A percentile compares a stretch with the other conserved stretches of the same genome.
phyloP scores from a whole-genome alignment of 106 monocot genomes.

The Hemerocallis citrina region DNA sequence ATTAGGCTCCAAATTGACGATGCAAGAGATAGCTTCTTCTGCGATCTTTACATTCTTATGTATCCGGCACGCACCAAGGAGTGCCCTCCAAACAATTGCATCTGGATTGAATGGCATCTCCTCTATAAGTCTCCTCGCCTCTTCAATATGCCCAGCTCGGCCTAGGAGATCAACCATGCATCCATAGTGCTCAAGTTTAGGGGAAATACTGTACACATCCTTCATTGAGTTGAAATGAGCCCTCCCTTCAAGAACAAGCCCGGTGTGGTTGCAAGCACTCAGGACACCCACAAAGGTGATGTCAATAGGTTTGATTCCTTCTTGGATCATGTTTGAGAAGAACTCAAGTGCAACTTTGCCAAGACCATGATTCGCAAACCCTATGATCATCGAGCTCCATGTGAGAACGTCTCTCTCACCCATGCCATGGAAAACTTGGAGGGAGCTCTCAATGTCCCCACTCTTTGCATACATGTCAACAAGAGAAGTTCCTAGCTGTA shows the following conservation, averaged over 20 bases:
- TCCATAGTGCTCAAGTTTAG: conserved; percentile 52
- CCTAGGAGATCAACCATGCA: conserved; percentile 56
- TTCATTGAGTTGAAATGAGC: conserved; percentile 28
- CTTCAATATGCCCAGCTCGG: conserved; percentile 23
- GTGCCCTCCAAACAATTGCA: conserved; percentile 34
- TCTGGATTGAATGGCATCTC: conserved; percentile 40
- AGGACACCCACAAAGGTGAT: conserved; percentile 37
- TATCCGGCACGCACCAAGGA: conserved; percentile 32
- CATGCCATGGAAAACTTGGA: conserved; percentile 15
- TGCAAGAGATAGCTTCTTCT: conserved; percentile 20
- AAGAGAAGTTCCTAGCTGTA: conserved; percentile 34
- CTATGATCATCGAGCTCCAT: conserved; percentile 54
- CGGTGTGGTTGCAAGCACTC: conserved; percentile 29
- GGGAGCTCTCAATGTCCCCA: conserved; percentile 32
- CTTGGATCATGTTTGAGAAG: conserved; percentile 33
- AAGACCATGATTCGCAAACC: conserved; percentile 50
- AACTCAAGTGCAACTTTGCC: conserved; percentile 26
- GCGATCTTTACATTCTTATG: conserved; percentile 31
- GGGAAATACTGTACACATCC: conserved; percentile 12
- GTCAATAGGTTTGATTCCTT: conserved; percentile 25
- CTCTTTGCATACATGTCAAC: conserved; percentile 61
- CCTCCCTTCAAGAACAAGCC: conserved; percentile 33
- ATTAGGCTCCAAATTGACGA: conserved; percentile 22
- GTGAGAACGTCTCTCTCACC: conserved; percentile 22
- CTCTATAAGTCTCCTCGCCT: conserved; percentile 20